Conservation (phyloP, 73 alveolate species). For the Paraurostyla sp. region DNA sequence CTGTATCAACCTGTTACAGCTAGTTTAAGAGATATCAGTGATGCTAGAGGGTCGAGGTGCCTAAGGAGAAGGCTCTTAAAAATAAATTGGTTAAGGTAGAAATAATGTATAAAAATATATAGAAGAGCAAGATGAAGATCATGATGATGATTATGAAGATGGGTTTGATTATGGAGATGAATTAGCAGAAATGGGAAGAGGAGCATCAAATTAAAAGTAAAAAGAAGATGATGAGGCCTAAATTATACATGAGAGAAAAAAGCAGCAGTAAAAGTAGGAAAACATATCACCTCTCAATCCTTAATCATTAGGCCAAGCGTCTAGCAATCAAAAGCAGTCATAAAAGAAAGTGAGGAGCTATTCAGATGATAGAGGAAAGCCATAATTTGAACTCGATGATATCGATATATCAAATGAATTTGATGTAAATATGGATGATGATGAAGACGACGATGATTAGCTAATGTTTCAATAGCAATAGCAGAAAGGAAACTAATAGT, state of each 20-base stretch:
- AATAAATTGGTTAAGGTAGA: too few species aligned
- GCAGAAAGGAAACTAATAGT: neutral
- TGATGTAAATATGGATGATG: constrained; percentile 35
- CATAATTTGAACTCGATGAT: neutral
- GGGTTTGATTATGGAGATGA: neutral
- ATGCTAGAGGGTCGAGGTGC: constrained; percentile 22
- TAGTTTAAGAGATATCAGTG: constrained; percentile 42
- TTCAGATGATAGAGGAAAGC: constrained; percentile 16
- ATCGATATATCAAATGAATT: constrained; percentile 30
- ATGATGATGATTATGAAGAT: constrained; percentile 4
- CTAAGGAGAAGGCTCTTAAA: neutral
- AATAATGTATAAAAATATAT: neutral
- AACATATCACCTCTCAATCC: neutral
- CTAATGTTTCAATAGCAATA: neutral
- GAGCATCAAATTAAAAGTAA: too few species aligned
- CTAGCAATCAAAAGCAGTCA: too few species aligned
- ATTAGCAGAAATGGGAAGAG: neutral
- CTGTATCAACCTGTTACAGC: constrained; percentile 48
- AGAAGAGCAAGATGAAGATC: neutral
- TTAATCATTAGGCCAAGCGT: neutral
- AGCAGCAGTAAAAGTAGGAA: neutral
- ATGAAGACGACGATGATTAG: constrained; percentile 50
- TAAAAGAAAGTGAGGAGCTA: constrained; percentile 40
- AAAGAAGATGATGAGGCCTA: constrained; percentile 41
- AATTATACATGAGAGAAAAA: neutral